Conservation (phyloP, 768 basidiomycete genomes). For the Peribolospora kevripleyi region DNA sequence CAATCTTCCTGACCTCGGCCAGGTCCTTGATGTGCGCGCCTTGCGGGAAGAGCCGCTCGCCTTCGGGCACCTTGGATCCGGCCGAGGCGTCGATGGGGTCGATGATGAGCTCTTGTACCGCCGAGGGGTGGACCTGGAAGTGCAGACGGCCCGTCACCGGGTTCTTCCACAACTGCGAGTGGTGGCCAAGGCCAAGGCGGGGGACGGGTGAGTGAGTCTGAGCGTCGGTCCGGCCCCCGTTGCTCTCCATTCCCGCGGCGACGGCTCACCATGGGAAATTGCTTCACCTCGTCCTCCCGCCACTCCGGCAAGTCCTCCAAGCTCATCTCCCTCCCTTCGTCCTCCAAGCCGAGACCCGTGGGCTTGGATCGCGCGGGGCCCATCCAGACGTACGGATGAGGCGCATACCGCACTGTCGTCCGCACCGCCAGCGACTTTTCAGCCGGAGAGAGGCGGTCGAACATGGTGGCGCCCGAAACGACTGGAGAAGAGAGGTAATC, state of each 20-base stretch:
- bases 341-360: conserved; percentile 61
- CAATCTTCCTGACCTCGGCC: conserved; percentile 39
- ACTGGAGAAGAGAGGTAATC: conserved; percentile 12
- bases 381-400: conserved; percentile 85
- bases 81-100: conserved; percentile 36
- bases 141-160: conserved; percentile 58
- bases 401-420: conserved; percentile 47
- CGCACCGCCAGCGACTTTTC: conserved; percentile 62
- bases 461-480: conserved; percentile 50
- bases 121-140: conserved; percentile 54
- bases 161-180: conserved; percentile 61
- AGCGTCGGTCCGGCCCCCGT: not conserved
- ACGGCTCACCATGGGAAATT: conserved; percentile 32
- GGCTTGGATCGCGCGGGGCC: conserved; percentile 42
- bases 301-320: conserved; percentile 50
- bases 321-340: conserved; percentile 46
- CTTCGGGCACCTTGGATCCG: conserved; percentile 29
- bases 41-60: conserved; percentile 48
- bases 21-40: conserved; percentile 54
- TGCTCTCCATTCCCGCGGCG: conserved; percentile 5
- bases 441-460: conserved; percentile 43
- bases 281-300: conserved; percentile 51
- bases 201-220: not conserved
- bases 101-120: conserved; percentile 19
- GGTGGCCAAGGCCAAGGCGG: not conserved